These are phyloP conservation scores for Spinacia oleracea DNA, from an alignment of 179 eudicot species.

Conservation along the genomic window DNA sequence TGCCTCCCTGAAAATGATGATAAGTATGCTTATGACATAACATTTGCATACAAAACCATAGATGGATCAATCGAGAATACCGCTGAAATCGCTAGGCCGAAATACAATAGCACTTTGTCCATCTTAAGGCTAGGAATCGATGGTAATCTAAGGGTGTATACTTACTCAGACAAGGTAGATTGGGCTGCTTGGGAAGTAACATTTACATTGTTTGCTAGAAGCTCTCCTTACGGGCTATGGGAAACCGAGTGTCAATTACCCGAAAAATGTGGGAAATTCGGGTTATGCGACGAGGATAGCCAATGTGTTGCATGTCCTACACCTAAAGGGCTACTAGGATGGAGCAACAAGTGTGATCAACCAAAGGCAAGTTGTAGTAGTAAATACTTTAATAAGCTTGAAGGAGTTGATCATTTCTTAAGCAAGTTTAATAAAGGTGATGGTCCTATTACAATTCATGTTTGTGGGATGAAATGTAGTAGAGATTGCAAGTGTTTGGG, in stretches of 20 bases:
- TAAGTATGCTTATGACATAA: constrained; percentile 31
- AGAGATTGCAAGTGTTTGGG: constrained; percentile 62
- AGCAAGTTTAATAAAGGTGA: constrained; percentile 46
- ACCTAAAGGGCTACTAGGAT: constrained; percentile 48
- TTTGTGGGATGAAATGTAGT: constrained; percentile 44
- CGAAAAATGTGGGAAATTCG: constrained; percentile 44
- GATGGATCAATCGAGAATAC: constrained; percentile 25
- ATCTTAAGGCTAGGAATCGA: constrained; percentile 44
- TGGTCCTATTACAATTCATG: constrained; percentile 40
- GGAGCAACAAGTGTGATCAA: constrained; percentile 51
- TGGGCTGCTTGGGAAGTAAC: constrained; percentile 37
- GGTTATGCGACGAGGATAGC: constrained; percentile 53
- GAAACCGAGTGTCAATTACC: constrained; percentile 53
- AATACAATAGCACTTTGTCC: constrained; percentile 46
- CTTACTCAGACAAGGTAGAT: constrained; percentile 34
- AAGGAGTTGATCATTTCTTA: constrained; percentile 50
- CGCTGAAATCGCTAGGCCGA: constrained; percentile 32
- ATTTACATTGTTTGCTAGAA: constrained; percentile 31
- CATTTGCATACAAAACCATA: constrained; percentile 22
- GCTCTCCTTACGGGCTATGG: constrained; percentile 23
- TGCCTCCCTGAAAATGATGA: constrained; percentile 29
- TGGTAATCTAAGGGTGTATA: constrained; percentile 44
- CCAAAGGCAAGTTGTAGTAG: constrained; percentile 34
- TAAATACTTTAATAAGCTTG: constrained; percentile 39
- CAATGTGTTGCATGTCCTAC: constrained; percentile 68